Evolutionary conservation across 371 early-diverging fungal species (phyloP).

Genomic region (Basidiobolus meristosporus): DNA sequence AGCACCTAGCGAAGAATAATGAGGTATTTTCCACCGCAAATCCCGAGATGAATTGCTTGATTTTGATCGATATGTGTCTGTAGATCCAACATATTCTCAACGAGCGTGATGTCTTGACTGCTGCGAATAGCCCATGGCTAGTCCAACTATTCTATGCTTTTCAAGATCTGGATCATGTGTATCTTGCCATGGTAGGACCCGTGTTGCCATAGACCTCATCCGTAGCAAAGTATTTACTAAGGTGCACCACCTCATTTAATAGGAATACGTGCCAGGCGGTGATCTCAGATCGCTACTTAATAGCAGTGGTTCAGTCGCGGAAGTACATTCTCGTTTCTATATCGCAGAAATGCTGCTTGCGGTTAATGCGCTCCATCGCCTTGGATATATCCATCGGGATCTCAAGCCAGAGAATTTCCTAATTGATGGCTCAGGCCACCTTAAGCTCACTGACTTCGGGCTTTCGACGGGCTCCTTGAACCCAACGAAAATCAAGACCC

Average conservation of each 20-base stretch:
- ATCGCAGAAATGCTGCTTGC: constrained; percentile 52
- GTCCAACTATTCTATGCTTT: constrained; percentile 50
- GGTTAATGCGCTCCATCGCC: constrained; percentile 43
- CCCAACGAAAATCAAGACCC: constrained; percentile 23
- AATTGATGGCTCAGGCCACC: constrained; percentile 46
- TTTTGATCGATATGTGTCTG: background rate
- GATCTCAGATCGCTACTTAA: constrained; percentile 51
- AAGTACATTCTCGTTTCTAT: constrained; percentile 42
- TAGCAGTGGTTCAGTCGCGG: constrained; percentile 29
- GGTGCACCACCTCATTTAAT: constrained; percentile 13
- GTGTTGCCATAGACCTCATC: no score
- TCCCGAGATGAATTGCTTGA: no score
- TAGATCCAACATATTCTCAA: constrained; percentile 36
- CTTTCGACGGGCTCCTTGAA: constrained; percentile 57
- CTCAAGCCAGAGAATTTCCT: constrained; percentile 36
- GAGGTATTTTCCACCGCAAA: constrained; percentile 14
- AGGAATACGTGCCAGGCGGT: constrained; percentile 63
- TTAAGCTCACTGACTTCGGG: constrained; percentile 80
- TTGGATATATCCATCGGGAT: constrained; percentile 42
- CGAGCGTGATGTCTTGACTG: constrained; percentile 65
- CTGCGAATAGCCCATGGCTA: constrained; percentile 36
- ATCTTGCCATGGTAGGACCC: constrained; percentile 29
- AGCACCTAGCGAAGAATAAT: constrained; percentile 42
- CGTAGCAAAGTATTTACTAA: no score
- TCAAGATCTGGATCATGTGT: constrained; percentile 42